These are phyloP conservation scores for Xanthoceras sorbifolium DNA, from an alignment of 345 rosid species.

Conservation along the genomic window DNA sequence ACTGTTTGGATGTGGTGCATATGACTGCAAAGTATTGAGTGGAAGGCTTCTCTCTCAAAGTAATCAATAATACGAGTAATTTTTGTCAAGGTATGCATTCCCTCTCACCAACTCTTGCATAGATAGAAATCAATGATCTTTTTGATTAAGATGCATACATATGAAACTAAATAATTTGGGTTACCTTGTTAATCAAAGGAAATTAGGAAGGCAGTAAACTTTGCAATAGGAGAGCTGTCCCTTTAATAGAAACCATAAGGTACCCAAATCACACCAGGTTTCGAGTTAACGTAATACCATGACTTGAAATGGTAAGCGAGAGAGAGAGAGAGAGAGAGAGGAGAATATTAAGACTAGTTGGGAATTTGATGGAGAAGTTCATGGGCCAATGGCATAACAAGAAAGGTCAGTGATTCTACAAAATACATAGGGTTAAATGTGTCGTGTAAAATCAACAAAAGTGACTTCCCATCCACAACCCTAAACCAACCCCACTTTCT, in stretches of 20 bases:
- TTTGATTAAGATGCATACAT: conserved; percentile 6
- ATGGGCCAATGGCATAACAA: conserved; percentile 30
- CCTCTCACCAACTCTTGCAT: background rate
- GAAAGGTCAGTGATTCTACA: conserved; percentile 43
- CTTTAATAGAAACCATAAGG: conserved; percentile 31
- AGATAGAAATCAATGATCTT: background rate
- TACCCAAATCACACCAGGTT: conserved; percentile 28
- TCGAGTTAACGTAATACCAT: conserved; percentile 53
- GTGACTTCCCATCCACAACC: conserved; percentile 75
- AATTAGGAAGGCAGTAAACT: conserved; percentile 42
- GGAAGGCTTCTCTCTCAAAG: background rate
- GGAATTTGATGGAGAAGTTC: conserved; percentile 25
- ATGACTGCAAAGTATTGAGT: background rate
- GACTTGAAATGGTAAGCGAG: conserved; percentile 24
- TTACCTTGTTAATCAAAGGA: conserved; percentile 29
- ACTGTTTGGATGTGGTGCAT: conserved; percentile 2
- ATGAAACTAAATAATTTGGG: conserved; percentile 16
- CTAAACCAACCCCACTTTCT: conserved; percentile 60
- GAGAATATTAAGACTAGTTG: conserved; percentile 11
- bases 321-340: background rate
- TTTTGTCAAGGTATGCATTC: background rate
- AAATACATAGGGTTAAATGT: conserved; percentile 31
- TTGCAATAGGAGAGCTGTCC: conserved; percentile 50
- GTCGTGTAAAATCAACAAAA: conserved; percentile 79
- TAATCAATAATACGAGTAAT: background rate